Evolutionary conservation across 306 rosid genomes (phyloP).

Genomic region (Quercus cerris): DNA sequence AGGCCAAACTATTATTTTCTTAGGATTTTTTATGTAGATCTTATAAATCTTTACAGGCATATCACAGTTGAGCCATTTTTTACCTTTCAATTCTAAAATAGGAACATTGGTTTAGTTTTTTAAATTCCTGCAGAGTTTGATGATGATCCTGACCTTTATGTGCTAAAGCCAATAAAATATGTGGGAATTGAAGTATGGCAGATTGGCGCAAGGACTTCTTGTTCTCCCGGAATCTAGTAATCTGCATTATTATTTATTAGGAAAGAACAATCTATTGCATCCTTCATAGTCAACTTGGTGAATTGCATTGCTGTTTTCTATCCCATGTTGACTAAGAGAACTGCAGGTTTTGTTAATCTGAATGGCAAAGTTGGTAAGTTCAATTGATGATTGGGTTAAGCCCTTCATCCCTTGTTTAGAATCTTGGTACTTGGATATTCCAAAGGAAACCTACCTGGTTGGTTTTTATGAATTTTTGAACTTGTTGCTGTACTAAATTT

Average conservation of each 20-base stretch:
- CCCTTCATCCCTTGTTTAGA: neutral
- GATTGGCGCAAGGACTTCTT: conserved; percentile 35
- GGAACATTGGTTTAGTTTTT: neutral
- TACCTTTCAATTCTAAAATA: too few species aligned
- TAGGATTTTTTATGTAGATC: neutral
- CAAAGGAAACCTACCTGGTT: too few species aligned
- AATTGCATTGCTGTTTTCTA: neutral
- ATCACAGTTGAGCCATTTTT: neutral
- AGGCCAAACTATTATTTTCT: neutral
- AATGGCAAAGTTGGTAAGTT: neutral
- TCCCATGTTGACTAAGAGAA: neutral
- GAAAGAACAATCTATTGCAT: neutral
- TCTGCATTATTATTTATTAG: neutral
- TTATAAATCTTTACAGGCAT: conserved; percentile 5
- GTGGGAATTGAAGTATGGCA: conserved; percentile 99
- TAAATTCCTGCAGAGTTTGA: conserved; percentile 69
- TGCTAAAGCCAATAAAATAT: conserved; percentile 78
- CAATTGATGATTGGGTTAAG: neutral
- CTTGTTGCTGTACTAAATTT: too few species aligned
- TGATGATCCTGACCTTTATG: conserved; percentile 88
- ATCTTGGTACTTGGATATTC: neutral
- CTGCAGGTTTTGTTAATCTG: neutral
- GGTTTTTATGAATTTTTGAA: too few species aligned
- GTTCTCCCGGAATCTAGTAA: neutral
- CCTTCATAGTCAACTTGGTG: neutral